These are phyloP conservation scores for Candida orba DNA, from an alignment of 805 yeast genomes.

Conservation along the genomic window DNA sequence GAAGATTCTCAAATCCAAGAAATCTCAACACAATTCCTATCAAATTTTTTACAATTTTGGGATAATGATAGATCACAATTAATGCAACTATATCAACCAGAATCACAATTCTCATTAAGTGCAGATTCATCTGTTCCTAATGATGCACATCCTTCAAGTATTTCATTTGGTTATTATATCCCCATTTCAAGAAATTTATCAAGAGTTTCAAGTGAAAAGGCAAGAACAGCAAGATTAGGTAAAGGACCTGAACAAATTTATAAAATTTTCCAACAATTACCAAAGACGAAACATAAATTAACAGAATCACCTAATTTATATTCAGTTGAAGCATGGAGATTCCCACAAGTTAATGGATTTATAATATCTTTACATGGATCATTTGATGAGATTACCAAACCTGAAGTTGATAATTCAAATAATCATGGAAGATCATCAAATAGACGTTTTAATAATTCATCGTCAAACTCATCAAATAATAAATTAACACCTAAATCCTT, in stretches of 20 bases:
- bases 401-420: conserved; percentile 31
- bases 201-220: conserved; percentile 45
- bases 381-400: conserved; percentile 60
- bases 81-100: conserved; percentile 65
- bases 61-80: conserved; percentile 70
- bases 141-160: conserved; percentile 26
- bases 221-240: conserved; percentile 52
- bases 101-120: conserved; percentile 79
- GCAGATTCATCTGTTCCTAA: conserved; percentile 66
- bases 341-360: conserved; percentile 68
- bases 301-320: conserved; percentile 54
- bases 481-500: conserved; percentile 59
- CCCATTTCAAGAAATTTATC: conserved; percentile 72
- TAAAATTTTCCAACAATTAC: conserved; percentile 57
- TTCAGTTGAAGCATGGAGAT: conserved; percentile 72
- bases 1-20: conserved; percentile 67
- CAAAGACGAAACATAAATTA: conserved; percentile 71
- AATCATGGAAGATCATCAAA: conserved; percentile 8
- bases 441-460: background rate
- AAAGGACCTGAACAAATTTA: conserved; percentile 64
- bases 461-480: conserved; percentile 12
- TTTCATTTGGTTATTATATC: conserved; percentile 60
- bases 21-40: conserved; percentile 67
- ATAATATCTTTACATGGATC: conserved; percentile 78
- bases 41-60: conserved; percentile 74